phyloP scores from a whole-genome alignment of 495 filamentous ascomycete species.

The Xylaria castorea region DNA sequence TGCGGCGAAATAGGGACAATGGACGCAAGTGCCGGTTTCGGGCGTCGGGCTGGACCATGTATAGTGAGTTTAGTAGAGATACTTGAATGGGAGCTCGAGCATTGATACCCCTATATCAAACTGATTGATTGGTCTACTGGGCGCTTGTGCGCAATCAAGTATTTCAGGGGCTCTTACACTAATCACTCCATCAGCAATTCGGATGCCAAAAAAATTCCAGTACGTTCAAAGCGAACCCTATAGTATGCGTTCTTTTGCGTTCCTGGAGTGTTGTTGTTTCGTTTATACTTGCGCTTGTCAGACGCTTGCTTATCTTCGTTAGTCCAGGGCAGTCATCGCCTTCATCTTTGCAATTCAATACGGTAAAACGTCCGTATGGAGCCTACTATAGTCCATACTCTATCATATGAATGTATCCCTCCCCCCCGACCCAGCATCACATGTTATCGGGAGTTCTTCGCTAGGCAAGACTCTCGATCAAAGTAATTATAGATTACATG shows the following conservation, averaged over 20 bases:
- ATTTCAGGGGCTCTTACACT: neutral
- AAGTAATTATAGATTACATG: neutral
- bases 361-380: no score
- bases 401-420: neutral
- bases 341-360: neutral
- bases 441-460: neutral
- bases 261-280: neutral
- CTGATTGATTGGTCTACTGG: neutral
- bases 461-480: neutral
- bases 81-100: neutral
- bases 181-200: neutral
- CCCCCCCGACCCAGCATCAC: neutral
- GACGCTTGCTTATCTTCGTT: neutral
- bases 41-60: neutral
- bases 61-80: neutral
- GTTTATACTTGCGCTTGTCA: neutral
- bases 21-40: conserved; percentile 2
- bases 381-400: no score
- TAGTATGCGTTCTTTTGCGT: neutral
- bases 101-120: conserved; percentile 12
- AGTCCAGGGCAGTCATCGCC: neutral
- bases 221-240: neutral
- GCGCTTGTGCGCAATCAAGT: neutral
- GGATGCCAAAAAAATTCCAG: neutral
- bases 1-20: conserved; percentile 16